Conservation (phyloP, 2,329 filamentous ascomycete species). For the Emmonsiellopsis sp. region DNA sequence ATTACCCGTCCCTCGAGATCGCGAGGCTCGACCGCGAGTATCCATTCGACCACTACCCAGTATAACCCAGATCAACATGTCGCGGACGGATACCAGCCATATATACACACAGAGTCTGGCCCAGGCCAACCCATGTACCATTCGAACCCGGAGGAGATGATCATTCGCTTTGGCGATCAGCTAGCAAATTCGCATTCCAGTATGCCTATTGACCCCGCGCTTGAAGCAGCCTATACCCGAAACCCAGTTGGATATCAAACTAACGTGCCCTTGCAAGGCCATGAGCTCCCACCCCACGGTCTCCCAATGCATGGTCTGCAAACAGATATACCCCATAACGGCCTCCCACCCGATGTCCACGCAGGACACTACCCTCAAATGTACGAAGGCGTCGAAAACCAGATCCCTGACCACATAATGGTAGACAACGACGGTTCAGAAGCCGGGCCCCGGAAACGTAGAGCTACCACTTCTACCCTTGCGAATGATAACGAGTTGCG, state of each 20-base stretch:
- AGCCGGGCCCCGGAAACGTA: conserved; percentile 34
- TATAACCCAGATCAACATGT: conserved; percentile 31
- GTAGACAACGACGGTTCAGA: conserved; percentile 36
- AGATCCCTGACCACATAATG: conserved; percentile 29
- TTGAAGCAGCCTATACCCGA: conserved; percentile 25
- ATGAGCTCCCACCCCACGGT: conserved; percentile 25
- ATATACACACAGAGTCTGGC: conserved; percentile 26
- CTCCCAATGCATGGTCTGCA: conserved; percentile 27
- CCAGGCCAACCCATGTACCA: conserved; percentile 27
- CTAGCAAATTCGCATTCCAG: conserved; percentile 28
- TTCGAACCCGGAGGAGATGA: conserved; percentile 35
- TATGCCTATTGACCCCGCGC: conserved; percentile 25
- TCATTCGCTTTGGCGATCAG: conserved; percentile 36
- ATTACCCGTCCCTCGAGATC: conserved; percentile 34
- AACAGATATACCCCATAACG: conserved; percentile 25
- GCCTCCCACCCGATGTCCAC: conserved; percentile 19
- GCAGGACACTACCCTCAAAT: conserved; percentile 29
- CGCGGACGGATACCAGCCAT: conserved; percentile 29
- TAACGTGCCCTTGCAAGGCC: conserved; percentile 26
- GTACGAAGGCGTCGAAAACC: conserved; percentile 34
- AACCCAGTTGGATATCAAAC: conserved; percentile 24
- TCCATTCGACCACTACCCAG: conserved; percentile 38
- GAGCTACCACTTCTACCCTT: conserved; percentile 38
- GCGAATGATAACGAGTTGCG: conserved; percentile 42
- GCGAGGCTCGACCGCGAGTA: conserved; percentile 37